Base-by-base conservation (phyloP, 2,329 filamentous ascomycete species). In the Xylariaceae sp. region DNA sequence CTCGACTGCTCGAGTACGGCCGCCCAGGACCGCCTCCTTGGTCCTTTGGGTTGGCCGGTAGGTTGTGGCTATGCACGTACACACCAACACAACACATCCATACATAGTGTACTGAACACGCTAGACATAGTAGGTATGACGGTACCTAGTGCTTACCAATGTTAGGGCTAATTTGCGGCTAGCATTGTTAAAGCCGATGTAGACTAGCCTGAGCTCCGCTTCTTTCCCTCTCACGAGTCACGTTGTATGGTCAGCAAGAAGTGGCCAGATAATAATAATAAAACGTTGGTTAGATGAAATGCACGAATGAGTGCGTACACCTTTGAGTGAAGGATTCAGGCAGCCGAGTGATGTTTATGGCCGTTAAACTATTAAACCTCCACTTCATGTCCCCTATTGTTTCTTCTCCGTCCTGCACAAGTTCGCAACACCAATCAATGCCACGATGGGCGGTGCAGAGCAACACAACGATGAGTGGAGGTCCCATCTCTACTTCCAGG, bases 401-500 rank as follows among this genome's bases (percentile, higher is more conserved):
- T 29, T 29, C 10, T 10, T 29, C 26, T 29, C 26, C n/a, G n/a
- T n/a, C n/a, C n/a, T n/a, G n/a, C n/a, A n/a, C n/a, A n/a, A n/a
- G n/a, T n/a, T 26, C 23, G 9, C 23, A 26, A 9, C 23, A 26
- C 23, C 23, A 9, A 26, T 9, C n/a, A n/a, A 29, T 6, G 6
- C 14, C 32, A 16, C 32, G 32, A 37, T 37, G 32, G 32, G 20
- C 43, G 23, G 18, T 37, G 37, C 12, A 19, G 47, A 12, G 3
- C 32, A 37, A 37, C 32, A 37, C 32, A 16, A 37, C 12, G 32
- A 37, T 37, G 32, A 52, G 16, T 66, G 64, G 64, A 60, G 64
- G 47, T 48, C 58, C 20, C 64, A 64, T 18, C 56, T 66, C 18
- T 66, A 66, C 44, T 61, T 56, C 16, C 64, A 66, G 29, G 61